Percentiles rank a stretch among this genome's conserved stretches.
phyloP scores from a whole-genome alignment of 2,329 filamentous ascomycete genomes.

The Sordariomycetes sp. region DNA sequence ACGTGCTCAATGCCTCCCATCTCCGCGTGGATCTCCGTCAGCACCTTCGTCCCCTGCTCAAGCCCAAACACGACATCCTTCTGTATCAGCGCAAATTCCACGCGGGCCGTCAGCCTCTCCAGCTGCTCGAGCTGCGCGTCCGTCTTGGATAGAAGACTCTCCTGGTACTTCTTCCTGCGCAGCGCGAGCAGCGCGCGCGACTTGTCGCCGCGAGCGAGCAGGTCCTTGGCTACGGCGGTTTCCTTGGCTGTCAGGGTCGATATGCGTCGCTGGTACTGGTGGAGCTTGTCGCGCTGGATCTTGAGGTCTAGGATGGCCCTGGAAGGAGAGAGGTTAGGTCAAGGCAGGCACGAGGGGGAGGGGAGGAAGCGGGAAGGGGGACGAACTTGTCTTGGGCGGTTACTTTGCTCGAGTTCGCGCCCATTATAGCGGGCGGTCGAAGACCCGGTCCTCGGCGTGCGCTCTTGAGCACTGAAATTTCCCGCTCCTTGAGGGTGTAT shows the following conservation, averaged over 20 bases:
- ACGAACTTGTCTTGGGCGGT: conserved; percentile 73
- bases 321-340: conserved; percentile 5
- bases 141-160: conserved; percentile 76
- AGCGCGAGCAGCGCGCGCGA: conserved; percentile 73
- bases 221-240: conserved; percentile 72
- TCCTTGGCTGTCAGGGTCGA: conserved; percentile 75
- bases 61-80: conserved; percentile 91
- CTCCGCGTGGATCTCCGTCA: conserved; percentile 84
- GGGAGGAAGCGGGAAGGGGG: conserved; percentile 6
- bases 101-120: conserved; percentile 73
- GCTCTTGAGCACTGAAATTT: background rate
- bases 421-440: conserved; percentile 25
- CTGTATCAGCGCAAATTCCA: conserved; percentile 93
- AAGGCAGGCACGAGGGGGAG: conserved; percentile 5
- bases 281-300: conserved; percentile 90
- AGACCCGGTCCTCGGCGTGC: background rate
- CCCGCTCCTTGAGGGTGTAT: background rate
- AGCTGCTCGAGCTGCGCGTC: conserved; percentile 90
- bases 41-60: conserved; percentile 79
- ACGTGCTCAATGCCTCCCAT: conserved; percentile 93
- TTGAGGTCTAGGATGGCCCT: conserved; percentile 98
- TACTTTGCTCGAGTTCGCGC: conserved; percentile 41
- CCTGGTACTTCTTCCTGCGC: conserved; percentile 92
- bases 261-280: conserved; percentile 90
- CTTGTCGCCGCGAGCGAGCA: conserved; percentile 70